Percentiles rank a stretch among this genome's conserved stretches.
These are phyloP conservation scores for Aegle marmelos DNA, from an alignment of 345 rosid genomes.

Conservation along the genomic window DNA sequence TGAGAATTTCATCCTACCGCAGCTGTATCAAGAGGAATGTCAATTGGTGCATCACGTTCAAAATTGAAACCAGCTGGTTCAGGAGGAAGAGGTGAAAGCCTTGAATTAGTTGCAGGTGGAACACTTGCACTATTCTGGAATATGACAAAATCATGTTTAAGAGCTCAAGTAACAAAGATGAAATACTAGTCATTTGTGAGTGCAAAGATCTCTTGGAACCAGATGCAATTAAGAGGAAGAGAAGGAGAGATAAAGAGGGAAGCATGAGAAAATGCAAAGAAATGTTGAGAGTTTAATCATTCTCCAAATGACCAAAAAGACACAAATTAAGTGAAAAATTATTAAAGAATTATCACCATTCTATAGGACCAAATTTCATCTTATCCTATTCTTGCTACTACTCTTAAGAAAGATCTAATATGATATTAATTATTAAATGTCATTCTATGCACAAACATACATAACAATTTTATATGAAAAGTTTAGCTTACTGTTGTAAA, in stretches of 20 bases:
- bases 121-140: constrained; percentile 53
- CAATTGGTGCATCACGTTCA: constrained; percentile 72
- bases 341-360: neutral
- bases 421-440: neutral
- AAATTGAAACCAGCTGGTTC: constrained; percentile 78
- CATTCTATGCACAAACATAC: neutral
- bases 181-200: neutral
- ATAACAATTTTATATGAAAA: constrained; percentile 4
- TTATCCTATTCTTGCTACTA: neutral
- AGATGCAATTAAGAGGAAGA: neutral
- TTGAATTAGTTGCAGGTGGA: constrained; percentile 71
- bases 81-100: constrained; percentile 96
- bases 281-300: neutral
- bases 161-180: neutral
- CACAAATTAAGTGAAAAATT: neutral
- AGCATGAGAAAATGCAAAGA: neutral
- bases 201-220: neutral
- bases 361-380: neutral
- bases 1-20: constrained; percentile 33
- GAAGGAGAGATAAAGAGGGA: neutral
- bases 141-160: neutral
- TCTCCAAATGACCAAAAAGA: neutral
- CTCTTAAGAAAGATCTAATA: neutral
- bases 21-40: constrained; percentile 82
- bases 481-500: constrained; percentile 43